Evolutionary conservation across 2,329 filamentous ascomycete genomes (phyloP), one percentile per base, ranked within the genome.

Genomic region (Myotisia sp.): DNA sequence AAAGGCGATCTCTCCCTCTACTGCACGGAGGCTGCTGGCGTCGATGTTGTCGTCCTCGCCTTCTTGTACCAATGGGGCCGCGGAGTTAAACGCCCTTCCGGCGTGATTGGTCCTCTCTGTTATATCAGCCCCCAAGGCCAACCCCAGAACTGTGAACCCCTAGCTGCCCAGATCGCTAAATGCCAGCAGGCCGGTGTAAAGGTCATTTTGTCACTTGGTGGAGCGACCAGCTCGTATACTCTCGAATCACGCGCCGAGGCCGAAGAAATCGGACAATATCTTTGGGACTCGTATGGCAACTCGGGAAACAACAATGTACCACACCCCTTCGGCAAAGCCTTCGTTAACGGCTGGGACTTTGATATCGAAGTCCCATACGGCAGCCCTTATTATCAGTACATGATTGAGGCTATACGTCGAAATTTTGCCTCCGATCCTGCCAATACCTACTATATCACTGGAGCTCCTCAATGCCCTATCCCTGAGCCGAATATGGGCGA

Each of bases 271-370:
- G 64, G 56, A 26, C 49, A 29, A 16, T 29, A 29, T 3, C 13
- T 67, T 3, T 67, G 62, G 63, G 48, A 59, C 9, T 52, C 59
- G 0, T 67, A 64, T 39, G 64, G 60, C 19, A 58, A 58, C 12
- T 47, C 54, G 3, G 53, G 49, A 2, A 42, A 43, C 13, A n/a
- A 9, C 8, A 13, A 16, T 8, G 14, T 29, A n/a, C 26, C 26
- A 16, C 26, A 13, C 8, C 26, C 26, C 8, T 29, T 29, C 14
- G 64, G 64, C 19, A 47, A 57, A 37, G 58, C 60, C 17, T 49
- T 61, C 3, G 60, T 72, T 20, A 65, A 72, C 43, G 64, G 67
- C 10, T 70, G 63, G 46, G 67, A 70, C 43, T 62, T 68, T 34
- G 65, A 69, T 37, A 58, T 67, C 23, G 65, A 68, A 48, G 45